phyloP scores from a whole-genome alignment of 2,329 filamentous ascomycete genomes.

The Paraphaeosphaeria minitans region DNA sequence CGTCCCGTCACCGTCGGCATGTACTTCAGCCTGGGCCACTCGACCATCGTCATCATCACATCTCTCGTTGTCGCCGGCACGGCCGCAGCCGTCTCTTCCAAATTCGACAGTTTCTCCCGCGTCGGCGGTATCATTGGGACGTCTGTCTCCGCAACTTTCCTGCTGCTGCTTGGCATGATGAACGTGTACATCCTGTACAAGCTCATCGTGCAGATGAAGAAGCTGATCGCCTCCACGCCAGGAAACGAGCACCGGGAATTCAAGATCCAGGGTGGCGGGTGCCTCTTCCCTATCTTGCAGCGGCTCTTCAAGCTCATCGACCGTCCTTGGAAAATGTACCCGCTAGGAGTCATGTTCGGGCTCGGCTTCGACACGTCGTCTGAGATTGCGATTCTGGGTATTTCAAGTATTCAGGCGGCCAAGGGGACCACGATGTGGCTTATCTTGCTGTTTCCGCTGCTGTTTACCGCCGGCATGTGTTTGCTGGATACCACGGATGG shows the following conservation, averaged over 20 bases:
- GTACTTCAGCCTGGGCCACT: constrained; percentile 92
- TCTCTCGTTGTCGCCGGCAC: constrained; percentile 92
- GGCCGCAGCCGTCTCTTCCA: constrained; percentile 77
- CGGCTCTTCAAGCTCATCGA: constrained; percentile 76
- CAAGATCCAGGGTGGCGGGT: constrained; percentile 76
- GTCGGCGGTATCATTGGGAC: constrained; percentile 91
- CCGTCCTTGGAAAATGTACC: constrained; percentile 93
- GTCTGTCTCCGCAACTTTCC: constrained; percentile 79
- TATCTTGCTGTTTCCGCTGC: constrained; percentile 85
- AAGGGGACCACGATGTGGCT: constrained; percentile 91
- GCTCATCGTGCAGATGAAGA: constrained; percentile 70
- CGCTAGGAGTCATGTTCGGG: constrained; percentile 82
- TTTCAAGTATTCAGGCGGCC: constrained; percentile 84
- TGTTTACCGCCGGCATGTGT: constrained; percentile 97
- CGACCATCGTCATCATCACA: constrained; percentile 88
- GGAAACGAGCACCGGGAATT: constrained; percentile 60
- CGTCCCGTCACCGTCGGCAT: constrained; percentile 90
- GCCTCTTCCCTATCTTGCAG: constrained; percentile 73
- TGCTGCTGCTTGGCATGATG: constrained; percentile 80
- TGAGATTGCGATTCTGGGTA: constrained; percentile 89
- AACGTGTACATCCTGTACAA: constrained; percentile 86
- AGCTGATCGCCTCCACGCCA: constrained; percentile 60
- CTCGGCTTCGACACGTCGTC: constrained; percentile 95
- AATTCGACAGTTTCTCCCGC: constrained; percentile 78
- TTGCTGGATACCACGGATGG: constrained; percentile 91